Conservation (phyloP, 2,329 filamentous ascomycete species). For the Monosporascus sp. region DNA sequence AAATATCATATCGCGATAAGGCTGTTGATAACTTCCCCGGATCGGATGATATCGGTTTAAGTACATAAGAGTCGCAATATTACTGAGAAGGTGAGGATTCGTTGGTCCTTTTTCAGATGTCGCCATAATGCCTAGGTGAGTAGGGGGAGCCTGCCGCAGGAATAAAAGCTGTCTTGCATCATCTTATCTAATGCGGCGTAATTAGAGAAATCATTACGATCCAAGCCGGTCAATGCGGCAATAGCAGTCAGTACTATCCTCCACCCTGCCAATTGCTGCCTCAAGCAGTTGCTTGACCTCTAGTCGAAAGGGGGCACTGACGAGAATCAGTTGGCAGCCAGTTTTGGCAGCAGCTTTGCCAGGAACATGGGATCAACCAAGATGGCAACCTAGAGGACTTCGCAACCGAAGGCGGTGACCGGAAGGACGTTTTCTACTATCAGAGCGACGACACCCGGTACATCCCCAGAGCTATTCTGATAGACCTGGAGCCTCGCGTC, state of each 20-base stretch:
- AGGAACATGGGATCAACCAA: constrained; percentile 95
- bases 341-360: constrained; percentile 98
- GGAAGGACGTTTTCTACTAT: constrained; percentile 99
- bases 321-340: constrained; percentile 73
- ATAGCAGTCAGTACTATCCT: constrained; percentile 72
- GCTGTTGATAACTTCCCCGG: neutral
- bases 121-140: constrained; percentile 14
- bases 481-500: constrained; percentile 91
- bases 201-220: constrained; percentile 96
- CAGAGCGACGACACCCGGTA: constrained; percentile 98
- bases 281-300: no score
- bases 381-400: constrained; percentile 97
- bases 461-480: constrained; percentile 90
- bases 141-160: neutral
- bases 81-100: neutral
- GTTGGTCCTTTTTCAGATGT: constrained; percentile 3
- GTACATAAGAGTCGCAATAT: neutral
- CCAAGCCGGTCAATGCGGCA: constrained; percentile 98
- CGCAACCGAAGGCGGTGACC: constrained; percentile 93
- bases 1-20: constrained; percentile 6
- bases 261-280: constrained; percentile 1
- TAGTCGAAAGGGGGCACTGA: constrained; percentile 22
- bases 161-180: neutral
- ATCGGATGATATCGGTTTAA: neutral
- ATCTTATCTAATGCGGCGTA: constrained; percentile 7